These are phyloP conservation scores for Olyra latifolia DNA, from an alignment of 176 grass and related monocot species.

Conservation along the genomic window DNA sequence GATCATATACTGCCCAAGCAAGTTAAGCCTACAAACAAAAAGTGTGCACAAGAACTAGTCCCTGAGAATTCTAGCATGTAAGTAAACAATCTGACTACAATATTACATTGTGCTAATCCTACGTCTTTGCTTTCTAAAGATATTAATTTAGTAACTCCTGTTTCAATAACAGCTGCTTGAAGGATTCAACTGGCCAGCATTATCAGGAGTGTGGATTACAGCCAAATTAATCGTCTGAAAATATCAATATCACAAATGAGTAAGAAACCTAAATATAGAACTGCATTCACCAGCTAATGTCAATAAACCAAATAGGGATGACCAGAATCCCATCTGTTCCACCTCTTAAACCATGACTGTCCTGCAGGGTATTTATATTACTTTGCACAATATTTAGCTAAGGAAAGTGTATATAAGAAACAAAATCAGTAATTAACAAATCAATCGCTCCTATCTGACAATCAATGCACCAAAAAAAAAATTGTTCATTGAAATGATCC, in stretches of 20 bases:
- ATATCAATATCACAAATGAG: not conserved
- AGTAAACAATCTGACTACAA: not conserved
- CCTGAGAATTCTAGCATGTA: not conserved
- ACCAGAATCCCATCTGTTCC: not conserved
- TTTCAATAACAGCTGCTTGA: not conserved
- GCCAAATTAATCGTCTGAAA: not conserved
- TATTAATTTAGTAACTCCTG: not conserved
- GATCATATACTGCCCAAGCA: not conserved
- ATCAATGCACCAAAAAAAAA: not conserved
- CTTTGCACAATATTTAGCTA: not conserved
- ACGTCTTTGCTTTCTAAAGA: not conserved
- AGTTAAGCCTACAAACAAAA: not conserved
- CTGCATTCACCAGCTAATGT: constrained; percentile 8
- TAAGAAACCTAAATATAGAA: not conserved
- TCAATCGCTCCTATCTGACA: not conserved
- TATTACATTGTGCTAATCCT: not conserved
- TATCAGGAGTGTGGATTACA: not conserved
- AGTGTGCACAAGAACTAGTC: not conserved
- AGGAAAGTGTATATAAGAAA: not conserved
- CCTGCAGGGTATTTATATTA: not conserved
- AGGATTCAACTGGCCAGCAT: not conserved
- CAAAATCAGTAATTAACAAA: not conserved
- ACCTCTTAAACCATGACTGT: constrained; percentile 3
- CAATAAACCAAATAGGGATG: not conserved
- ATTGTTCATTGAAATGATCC: not conserved